phyloP scores from a whole-genome alignment of 176 grass and related monocot genomes.

The Urochloa ruziziensis region DNA sequence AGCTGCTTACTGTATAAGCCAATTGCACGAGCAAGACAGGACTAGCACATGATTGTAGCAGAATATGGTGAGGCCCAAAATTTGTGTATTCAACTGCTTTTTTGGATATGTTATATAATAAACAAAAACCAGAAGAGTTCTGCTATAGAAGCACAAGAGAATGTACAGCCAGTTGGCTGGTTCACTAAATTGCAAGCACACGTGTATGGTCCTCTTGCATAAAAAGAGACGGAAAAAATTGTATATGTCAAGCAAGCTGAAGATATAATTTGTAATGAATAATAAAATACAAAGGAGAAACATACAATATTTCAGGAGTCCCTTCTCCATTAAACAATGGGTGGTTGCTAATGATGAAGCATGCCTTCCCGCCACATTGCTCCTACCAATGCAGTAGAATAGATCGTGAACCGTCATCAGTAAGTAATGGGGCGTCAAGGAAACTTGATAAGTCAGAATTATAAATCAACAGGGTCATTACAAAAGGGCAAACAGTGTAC shows the following conservation, averaged over 20 bases:
- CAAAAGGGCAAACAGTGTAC: neutral
- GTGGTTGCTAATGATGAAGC: constrained; percentile 61
- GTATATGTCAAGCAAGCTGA: neutral
- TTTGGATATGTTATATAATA: neutral
- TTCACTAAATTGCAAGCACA: neutral
- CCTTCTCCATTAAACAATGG: constrained; percentile 42
- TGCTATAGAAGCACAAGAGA: neutral
- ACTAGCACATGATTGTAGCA: constrained; percentile 6
- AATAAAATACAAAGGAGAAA: neutral
- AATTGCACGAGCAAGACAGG: neutral
- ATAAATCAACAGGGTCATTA: neutral
- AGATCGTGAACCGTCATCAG: neutral
- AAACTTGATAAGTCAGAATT: neutral
- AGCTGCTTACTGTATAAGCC: neutral
- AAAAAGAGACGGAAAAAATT: neutral
- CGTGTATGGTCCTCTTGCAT: neutral
- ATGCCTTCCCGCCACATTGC: constrained; percentile 56
- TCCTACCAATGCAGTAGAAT: constrained; percentile 31
- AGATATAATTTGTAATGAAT: neutral
- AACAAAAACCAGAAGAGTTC: neutral
- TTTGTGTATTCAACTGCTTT: neutral
- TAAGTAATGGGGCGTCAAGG: neutral
- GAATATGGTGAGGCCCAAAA: neutral
- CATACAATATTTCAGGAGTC: constrained; percentile 56
- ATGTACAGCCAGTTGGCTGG: neutral